A percentile compares a stretch with the other conserved stretches of the same genome.
Evolutionary conservation across 176 grass and related monocot genomes (phyloP).

Genomic region (Oryza australiensis): DNA sequence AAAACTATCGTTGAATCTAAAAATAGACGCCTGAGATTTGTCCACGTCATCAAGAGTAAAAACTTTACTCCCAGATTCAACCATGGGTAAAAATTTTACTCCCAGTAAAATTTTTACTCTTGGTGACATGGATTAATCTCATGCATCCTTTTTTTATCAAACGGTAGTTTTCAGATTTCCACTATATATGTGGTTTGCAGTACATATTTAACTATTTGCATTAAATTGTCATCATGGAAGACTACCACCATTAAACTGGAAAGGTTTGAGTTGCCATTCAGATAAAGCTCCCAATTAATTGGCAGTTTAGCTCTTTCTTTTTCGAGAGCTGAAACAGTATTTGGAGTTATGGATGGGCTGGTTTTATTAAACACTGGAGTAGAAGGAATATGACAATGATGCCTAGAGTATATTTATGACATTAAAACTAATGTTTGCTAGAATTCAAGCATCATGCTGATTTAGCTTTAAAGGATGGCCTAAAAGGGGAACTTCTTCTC

Average conservation of each 20-base stretch:
- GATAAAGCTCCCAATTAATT: slow-evolving; percentile 36
- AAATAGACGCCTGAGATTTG: no score
- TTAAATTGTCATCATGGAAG: background rate
- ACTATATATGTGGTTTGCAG: no score
- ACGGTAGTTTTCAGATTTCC: no score
- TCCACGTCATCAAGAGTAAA: no score
- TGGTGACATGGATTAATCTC: no score
- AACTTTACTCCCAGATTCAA: no score
- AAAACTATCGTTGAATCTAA: no score
- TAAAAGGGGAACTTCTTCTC: slow-evolving; percentile 31
- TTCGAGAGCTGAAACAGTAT: slow-evolving; percentile 41
- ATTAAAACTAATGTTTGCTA: slow-evolving; percentile 44
- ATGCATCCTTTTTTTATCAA: no score
- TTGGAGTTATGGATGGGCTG: slow-evolving; percentile 41
- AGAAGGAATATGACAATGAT: slow-evolving; percentile 49
- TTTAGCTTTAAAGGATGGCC: slow-evolving; percentile 54
- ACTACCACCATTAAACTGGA: background rate
- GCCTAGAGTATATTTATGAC: slow-evolving; percentile 46
- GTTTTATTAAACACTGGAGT: slow-evolving; percentile 35
- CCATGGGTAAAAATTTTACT: no score
- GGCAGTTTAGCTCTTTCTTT: slow-evolving; percentile 17
- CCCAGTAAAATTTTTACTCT: no score
- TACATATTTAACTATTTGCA: background rate
- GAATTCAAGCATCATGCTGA: slow-evolving; percentile 57
- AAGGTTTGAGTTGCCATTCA: background rate